Base-by-base conservation (phyloP, 257 asterid species). In the Przewalskia tangutica region DNA sequence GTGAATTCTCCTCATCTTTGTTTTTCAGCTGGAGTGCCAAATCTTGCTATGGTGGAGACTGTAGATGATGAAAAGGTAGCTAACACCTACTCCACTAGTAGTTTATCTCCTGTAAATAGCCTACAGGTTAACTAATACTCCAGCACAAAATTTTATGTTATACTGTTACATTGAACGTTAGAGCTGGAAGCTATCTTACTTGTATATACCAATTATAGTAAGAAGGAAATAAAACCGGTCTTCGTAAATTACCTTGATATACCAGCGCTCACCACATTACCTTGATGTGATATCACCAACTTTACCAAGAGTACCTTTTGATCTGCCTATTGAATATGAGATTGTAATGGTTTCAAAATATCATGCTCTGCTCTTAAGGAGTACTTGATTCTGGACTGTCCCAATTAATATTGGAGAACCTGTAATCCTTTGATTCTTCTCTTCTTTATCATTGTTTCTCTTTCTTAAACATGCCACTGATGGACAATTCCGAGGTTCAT, bases 31-130 rank as follows among this genome's bases (percentile, higher is more conserved):
- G 97, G 92, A 73, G 96, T 93, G 54, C 98, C 97, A 54, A 91
- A 94, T 88, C 97, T 95, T 36, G 90, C 92, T 84, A 87, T 94
- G 96, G 99, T 95, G 85, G 98, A 95, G 91, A 92, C 94, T 44
- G 97, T 95, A 55, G 98, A 95, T 87, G 98, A 95, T 86, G 97
- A 89, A 82, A 95, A 95, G 97, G 99, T 95, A 86, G 68, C n/a
- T 13, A 7, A 73, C 79, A 73, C 79, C 0, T 6, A 48, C 60
- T 46, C 40, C 78, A 81, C 58, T 50, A 76, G 64, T 10, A 70
- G 7, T 42, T 34, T 53, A 42, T 85, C 9, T 23, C 46, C 13
- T 23, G 6, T 10, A 14, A 36, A 42, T 79, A 23, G 58, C 42
- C 54, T 79, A 42, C 38, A 4, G 75, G 50, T 3, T 65, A 14